Evolutionary conservation across 805 yeast species (phyloP), one percentile per base, ranked within the genome.

Genomic region (Nakazawaea sp.): DNA sequence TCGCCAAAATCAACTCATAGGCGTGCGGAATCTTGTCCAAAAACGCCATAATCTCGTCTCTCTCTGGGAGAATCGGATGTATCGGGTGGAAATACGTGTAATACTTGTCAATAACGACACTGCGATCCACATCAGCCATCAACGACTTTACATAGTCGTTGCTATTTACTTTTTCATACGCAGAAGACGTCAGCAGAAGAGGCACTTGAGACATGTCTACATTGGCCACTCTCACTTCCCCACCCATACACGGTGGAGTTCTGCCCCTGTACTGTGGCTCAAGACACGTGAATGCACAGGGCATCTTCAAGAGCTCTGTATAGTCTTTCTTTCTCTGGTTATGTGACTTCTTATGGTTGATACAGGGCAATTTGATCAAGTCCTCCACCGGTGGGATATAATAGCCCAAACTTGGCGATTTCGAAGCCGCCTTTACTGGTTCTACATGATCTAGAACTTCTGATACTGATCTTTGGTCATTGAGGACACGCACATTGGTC

Each of bases 61-160:
- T 37, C 3, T 63, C 61, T 0, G 78, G 76, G 39, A 72, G 50
- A 21, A 72, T 55, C 1, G 78, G 78, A 45, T 72, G 78, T 3
- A 64, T 46, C 18, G 43, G 42, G 42, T 72, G 70, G 43, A 69
- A 66, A 20, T 44, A 45, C 2, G 48, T 38, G 42, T 66, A 70
- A 42, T 62, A 70, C 3, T 50, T 42, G 17, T 51, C 44, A 6
- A 55, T 41, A 9, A 60, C 47, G 4, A 53, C 38, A 5, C 50
- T 49, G 5, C 53, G 34, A 24, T 61, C 43, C 6, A 61, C 36
- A 33, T 47, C 43, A 33, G 46, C 50, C 18, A 49, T 43, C 23
- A 59, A 30, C 3, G 36, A 27, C 32, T 56, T 49, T 2, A 52
- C 33, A 3, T 56, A 43, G 2, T 45, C 45, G 21, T 43, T 45